These are phyloP conservation scores for Clonostachys chloroleuca DNA, from an alignment of 2,329 filamentous ascomycete species.

Conservation along the genomic window DNA sequence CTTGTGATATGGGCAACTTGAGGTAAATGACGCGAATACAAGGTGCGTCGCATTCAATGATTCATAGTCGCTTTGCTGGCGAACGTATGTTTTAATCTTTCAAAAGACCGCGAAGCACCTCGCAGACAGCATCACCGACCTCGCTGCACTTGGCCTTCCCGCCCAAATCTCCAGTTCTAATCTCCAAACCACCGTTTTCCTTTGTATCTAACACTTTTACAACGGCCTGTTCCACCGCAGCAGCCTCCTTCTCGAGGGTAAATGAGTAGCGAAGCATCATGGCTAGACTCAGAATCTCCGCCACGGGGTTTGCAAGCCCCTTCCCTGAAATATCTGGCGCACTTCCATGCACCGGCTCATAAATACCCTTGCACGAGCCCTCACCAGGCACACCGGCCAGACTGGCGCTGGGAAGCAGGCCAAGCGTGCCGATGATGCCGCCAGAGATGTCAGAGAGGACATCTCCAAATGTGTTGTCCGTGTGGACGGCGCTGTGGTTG, in stretches of 20 bases:
- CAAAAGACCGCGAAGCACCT: too few species aligned
- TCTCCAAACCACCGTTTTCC: conserved; percentile 29
- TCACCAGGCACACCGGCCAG: conserved; percentile 32
- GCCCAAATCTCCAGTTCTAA: conserved; percentile 62
- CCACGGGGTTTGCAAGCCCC: conserved; percentile 69
- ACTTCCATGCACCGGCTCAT: conserved; percentile 71
- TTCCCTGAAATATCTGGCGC: conserved; percentile 72
- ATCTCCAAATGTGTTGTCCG: conserved; percentile 43
- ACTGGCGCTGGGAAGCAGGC: conserved; percentile 37
- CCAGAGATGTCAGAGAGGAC: conserved; percentile 39
- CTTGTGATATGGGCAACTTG: too few species aligned
- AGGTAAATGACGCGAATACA: too few species aligned
- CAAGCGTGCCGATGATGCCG: conserved; percentile 39
- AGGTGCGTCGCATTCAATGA: too few species aligned
- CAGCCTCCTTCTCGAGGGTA: conserved; percentile 54
- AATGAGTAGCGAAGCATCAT: conserved; percentile 76
- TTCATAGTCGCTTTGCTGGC: too few species aligned
- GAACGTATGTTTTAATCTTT: too few species aligned
- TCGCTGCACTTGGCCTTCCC: conserved; percentile 58
- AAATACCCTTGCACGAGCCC: conserved; percentile 59
- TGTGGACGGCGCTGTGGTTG: conserved; percentile 38
- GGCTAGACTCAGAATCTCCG: conserved; percentile 64
- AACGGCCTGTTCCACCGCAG: conserved; percentile 61
- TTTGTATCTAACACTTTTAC: conserved; percentile 56
- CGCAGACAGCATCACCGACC: conserved; percentile 56